Evolutionary conservation across 306 rosid species (phyloP), one percentile per base, ranked within the genome.

Genomic region (Mimosa pudica): DNA sequence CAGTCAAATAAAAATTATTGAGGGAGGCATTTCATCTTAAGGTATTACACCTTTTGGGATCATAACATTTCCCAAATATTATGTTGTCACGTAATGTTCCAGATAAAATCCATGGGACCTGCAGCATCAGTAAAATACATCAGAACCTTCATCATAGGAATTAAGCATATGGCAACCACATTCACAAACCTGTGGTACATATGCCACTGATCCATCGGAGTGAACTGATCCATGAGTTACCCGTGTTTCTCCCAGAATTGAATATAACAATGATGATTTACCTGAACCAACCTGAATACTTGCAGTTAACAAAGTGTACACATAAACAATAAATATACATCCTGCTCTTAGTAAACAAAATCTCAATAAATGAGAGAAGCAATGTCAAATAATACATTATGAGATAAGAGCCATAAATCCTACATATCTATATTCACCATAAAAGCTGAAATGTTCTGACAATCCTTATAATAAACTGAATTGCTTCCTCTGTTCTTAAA

Each of bases 61-160:
- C 89, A 77, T 87, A 92, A 83, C 70, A 75, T 87, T 89, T 91
- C 77, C 95, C 97, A 44, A 94, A 92, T 79, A 94, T 81, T 85
- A 94, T 89, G 82, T 94, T 94, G 84, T 94, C 97, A 66, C 95
- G 93, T 18, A 94, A 79, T 24, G 97, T 94, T 86, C 98, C 98
- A 72, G 97, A 92, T 75, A 91, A 81, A 85, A 94, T 89, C 98
- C 98, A 94, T 54, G 98, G 95, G 75, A 94, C 91, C 98, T 94
- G 82, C 81, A 83, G 65, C 83, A 77, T 48, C 66, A 81, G 63
- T 69, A 74, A 44, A 61, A 36, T 8, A 55, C 44, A 54, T 77
- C 68, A 88, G 72, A 82, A 33, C 38, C 72, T 78, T 76, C 45
- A 71, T 70, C 52, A 65, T 14, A 35, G 49, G 77, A 77, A 82